A percentile compares a stretch with the other conserved stretches of the same genome.
Conservation (phyloP, 2,329 filamentous ascomycete species). For the Hypoxylon sp. region DNA sequence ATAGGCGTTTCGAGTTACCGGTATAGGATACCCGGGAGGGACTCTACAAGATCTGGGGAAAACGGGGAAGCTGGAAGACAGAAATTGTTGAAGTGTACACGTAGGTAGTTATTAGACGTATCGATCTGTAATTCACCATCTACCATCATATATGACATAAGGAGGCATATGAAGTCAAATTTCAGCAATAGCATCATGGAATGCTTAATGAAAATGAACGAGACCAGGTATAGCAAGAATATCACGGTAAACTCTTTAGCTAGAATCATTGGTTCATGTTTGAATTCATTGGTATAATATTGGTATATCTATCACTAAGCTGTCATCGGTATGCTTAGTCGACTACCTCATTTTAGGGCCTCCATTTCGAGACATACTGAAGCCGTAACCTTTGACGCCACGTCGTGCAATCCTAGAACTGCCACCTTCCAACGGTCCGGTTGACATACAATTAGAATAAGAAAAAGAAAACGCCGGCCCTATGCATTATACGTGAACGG, state of each 20-base stretch:
- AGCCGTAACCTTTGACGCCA: conserved; percentile 17
- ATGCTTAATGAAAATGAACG: background rate
- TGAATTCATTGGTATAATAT: conserved; percentile 5
- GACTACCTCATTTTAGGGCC: conserved; percentile 16
- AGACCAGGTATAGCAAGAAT: background rate
- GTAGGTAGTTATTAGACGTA: background rate
- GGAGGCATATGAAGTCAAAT: background rate
- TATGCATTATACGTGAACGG: conserved; percentile 42
- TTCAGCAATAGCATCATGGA: background rate
- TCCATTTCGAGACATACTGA: conserved; percentile 17
- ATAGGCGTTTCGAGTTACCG: conserved; percentile 5
- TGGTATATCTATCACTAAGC: conserved; percentile 20
- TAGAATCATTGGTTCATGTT: conserved; percentile 2
- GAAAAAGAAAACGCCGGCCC: conserved; percentile 46
- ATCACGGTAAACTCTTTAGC: background rate
- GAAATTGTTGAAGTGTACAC: background rate
- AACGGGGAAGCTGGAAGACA: background rate
- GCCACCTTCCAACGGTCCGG: conserved; percentile 14
- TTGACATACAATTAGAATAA: background rate
- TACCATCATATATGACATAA: background rate
- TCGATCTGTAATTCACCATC: background rate
- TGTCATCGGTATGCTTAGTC: conserved; percentile 4
- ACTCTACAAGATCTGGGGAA: background rate
- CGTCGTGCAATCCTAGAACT: conserved; percentile 26
- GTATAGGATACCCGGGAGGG: background rate